Evolutionary conservation across 495 filamentous ascomycete genomes (phyloP), one percentile per base, ranked within the genome.

Genomic region (Amniculicola lignicola): DNA sequence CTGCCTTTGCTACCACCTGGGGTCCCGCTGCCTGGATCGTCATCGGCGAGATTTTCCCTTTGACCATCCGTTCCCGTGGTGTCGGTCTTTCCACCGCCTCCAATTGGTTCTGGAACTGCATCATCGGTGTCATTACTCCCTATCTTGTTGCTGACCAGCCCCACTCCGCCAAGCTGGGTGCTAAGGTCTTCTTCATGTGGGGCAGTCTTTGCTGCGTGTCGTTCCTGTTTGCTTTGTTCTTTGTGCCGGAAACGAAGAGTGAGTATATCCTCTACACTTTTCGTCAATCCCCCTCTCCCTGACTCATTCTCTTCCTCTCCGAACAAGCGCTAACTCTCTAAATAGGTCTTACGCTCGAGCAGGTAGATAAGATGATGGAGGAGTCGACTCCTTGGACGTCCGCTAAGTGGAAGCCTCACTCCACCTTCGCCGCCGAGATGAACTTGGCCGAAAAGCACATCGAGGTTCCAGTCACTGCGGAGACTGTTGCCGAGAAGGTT

Each of bases 341-440:
- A n/a, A n/a, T n/a, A n/a, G 88, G 88, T 55, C 77, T 94, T 16
- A 84, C 86, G 15, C 86, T 93, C 40, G 89, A 94, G 75, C 88
- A 94, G 69, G 86, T 94, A 64, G 89, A 93, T 74, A 80, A 82
- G 72, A 90, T 92, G 89, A 80, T 94, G 77, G 88, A 90, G 69
- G 88, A 91, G 74, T 80, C 81, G 4, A 86, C 78, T 1, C 84
- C 88, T n/a, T 70, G 82, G 21, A 85, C 79, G 14, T 88, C 85
- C 46, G 67, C 75, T 68, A 80, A 78, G 64, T 91, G 88, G 88
- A 77, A 75, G 62, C 86, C 87, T 21, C 79, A 80, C 62, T 73
- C 73, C 47, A 92, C 87, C 23, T 90, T 85, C 57, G 84, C 84
- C 4, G 67, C 71, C 27, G 78, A 84, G 50, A 82, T 83, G 79